Base-by-base conservation (phyloP, 2,329 filamentous ascomycete species). In the Stemphylium beticola region DNA sequence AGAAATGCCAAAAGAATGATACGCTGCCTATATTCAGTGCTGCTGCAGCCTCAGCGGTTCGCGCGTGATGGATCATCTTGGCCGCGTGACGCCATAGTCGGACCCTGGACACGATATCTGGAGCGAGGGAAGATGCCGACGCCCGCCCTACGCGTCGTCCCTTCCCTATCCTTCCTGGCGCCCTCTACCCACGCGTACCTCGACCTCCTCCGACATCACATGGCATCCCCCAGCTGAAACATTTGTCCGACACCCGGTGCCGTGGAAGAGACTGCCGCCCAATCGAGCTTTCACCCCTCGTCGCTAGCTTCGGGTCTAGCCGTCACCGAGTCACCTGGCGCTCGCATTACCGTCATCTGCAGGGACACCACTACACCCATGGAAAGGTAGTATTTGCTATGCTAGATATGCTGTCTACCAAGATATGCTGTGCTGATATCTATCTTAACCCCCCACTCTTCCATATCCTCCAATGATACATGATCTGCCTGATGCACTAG, bases 51-150 rank as follows among this genome's bases (percentile, higher is more conserved):
- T 53, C 53, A 53, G 55, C 53, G 49, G 53, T 53, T 58, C 45
- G 51, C 57, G 55, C 60, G 60, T 63, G 58, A 62, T 51, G 17
- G 17, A 43, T 37, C 24, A 22, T 32, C 50, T 53, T 55, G 41
- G 57, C 55, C 60, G 57, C 60, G 52, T 59, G 57, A 59, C 57
- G 57, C 53, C 53, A 58, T 49, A 48, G 17, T 17, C 34, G 36
- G 52, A 41, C 48, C 49, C 49, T 57, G 50, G 36, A 44, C 32
- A 29, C 3, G 26, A 29, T 29, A 29, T 29, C 26, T 29, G 22
- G 22, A 24, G 22, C 22, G 22, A 24, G 22, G 22, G 22, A 24
- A 24, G 5, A 24, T 24, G 22, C 22, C 22, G 22, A 49, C 50
- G 31, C 38, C 39, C 51, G 44, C 55, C 14, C 47, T 47, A 47